Conservation (phyloP, 768 basidiomycete species). For the Sporobolomyces pararoseus region DNA sequence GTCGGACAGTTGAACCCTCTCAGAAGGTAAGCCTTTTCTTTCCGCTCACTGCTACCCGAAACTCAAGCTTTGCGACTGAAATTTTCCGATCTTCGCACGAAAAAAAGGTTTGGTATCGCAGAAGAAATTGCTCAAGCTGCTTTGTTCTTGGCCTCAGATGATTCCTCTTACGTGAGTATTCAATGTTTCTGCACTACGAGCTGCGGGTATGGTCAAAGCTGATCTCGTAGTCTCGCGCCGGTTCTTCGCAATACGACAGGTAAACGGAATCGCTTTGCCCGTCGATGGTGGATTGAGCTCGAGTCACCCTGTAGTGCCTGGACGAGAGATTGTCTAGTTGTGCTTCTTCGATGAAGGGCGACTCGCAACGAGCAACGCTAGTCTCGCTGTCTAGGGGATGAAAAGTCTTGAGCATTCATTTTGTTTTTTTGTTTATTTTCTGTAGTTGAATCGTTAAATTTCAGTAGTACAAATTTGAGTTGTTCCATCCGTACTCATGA, state of each 20-base stretch:
- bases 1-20: constrained; percentile 81
- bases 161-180: constrained; percentile 63
- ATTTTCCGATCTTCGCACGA: not conserved
- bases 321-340: constrained; percentile 50
- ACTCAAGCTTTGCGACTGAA: not conserved
- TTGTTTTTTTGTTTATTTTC: too few species aligned
- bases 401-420: too few species aligned
- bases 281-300: constrained; percentile 82
- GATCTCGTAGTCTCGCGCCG: not conserved
- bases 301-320: constrained; percentile 73
- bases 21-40: constrained; percentile 58
- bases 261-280: constrained; percentile 61
- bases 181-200: not conserved
- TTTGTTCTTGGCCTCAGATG: constrained; percentile 82
- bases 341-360: not conserved
- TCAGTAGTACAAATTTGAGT: too few species aligned
- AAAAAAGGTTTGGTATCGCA: constrained; percentile 30
- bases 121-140: constrained; percentile 81
- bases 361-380: not conserved
- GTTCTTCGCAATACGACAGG: not conserved
- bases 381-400: not conserved
- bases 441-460: too few species aligned
- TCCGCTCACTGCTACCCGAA: too few species aligned
- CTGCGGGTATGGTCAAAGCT: too few species aligned
- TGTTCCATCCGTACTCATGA: too few species aligned